A percentile compares a stretch with the other conserved stretches of the same genome.
Conservation (phyloP, 805 yeast species). For the Monosporozyma servazzii region DNA sequence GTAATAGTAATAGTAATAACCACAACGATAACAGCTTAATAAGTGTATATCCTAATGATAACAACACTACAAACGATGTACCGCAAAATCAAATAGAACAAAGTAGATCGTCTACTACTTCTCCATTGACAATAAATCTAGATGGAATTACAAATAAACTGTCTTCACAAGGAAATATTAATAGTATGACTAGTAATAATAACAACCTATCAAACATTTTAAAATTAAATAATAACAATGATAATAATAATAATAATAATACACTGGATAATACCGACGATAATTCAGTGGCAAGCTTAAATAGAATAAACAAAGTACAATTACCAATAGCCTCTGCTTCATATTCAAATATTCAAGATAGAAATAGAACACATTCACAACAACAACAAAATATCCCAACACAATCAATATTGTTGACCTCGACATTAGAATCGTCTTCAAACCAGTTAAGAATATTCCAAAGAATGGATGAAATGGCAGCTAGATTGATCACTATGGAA, state of each 20-base stretch:
- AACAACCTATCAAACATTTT: not conserved
- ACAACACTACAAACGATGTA: not conserved
- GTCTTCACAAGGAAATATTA: not conserved
- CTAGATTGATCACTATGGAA: conserved; percentile 26
- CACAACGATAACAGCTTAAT: too few relatives aligned
- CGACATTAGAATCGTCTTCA: conserved; percentile 3
- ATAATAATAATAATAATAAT: not conserved
- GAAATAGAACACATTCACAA: not conserved
- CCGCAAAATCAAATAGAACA: not conserved
- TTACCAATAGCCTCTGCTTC: not conserved
- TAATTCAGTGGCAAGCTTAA: not conserved
- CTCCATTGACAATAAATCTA: not conserved
- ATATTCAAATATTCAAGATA: conserved; percentile 1
- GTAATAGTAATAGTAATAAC: too few relatives aligned
- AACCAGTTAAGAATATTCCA: conserved; percentile 21
- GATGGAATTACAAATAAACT: not conserved
- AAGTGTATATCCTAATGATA: not conserved
- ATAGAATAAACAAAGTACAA: not conserved
- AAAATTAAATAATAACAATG: not conserved
- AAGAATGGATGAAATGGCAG: conserved; percentile 28
- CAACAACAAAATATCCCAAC: not conserved
- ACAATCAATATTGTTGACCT: conserved; percentile 1
- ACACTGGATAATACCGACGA: not conserved
- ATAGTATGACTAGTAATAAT: not conserved
- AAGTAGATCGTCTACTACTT: not conserved